Evolutionary conservation across 495 filamentous ascomycete species (phyloP), one percentile per base, ranked within the genome.

Genomic region (Massariosphaeria phaeospora): DNA sequence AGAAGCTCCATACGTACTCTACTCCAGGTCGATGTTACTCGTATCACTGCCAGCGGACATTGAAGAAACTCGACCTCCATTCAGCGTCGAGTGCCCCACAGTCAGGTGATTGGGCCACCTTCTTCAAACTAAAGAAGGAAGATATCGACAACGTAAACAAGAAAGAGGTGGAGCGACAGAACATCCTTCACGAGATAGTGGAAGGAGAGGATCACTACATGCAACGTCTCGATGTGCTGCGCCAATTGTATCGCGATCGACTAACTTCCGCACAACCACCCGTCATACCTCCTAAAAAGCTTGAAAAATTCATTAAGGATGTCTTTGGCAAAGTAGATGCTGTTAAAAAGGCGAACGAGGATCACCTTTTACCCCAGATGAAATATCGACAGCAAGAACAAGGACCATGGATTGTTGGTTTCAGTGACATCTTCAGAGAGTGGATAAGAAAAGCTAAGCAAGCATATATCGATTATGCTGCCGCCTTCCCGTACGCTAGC

Each of bases 331-430:
- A 85, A 53, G 84, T 89, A 9, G 93, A 97, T 58, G 79, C 82
- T 0, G 87, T 97, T 34, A 89, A 94, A 59, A 82, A 84, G 54
- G 91, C 89, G 62, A 96, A 96, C 61, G 91, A 94, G 64, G 91
- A 96, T 48, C 83, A 89, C 70, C 78, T 99, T n/a, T 73, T 99
- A 12, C 84, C 94, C 1, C 93, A 97, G 68, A 76, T 99, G 60
- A 97, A 97, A 58, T 99, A 96, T 66, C 84, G 94, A 26, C 93
- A 99, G 68, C 86, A 91, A 61, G 93, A 97, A 64, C 91, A 99
- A 67, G 93, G 94, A 0, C 93, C 93, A 0, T 97, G 89, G 77
- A 84, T 99, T 54, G 76, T 79, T 38, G 93, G 94, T 8, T 96
- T 96, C 69, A 95, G 90, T 64, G 93, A 97, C 60, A 89, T 99